Percentiles rank a stretch among this genome's conserved stretches.
These are phyloP conservation scores for Tulasnella sp. DNA, from an alignment of 768 basidiomycete species.

Conservation along the genomic window DNA sequence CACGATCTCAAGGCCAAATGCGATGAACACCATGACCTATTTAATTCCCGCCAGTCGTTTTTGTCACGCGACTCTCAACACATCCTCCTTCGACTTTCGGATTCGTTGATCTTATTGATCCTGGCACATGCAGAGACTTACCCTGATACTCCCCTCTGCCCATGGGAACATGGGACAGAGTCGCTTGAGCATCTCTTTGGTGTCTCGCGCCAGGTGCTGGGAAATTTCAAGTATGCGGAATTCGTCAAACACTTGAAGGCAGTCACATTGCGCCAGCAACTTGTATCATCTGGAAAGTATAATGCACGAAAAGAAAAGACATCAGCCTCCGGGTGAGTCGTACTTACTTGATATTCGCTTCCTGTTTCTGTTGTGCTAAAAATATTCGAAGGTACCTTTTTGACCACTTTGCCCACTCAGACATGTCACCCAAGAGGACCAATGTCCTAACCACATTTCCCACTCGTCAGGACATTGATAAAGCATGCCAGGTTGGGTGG, in stretches of 20 bases:
- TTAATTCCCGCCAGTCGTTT: not conserved
- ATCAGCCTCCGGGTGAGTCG: too few relatives aligned
- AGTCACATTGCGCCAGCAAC: not conserved
- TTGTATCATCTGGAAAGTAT: not conserved
- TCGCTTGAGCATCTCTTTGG: not conserved
- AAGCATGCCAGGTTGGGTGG: too few relatives aligned
- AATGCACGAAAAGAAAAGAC: too few relatives aligned
- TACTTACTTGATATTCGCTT: too few relatives aligned
- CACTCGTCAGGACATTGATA: too few relatives aligned
- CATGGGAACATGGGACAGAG: not conserved
- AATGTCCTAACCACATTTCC: too few relatives aligned
- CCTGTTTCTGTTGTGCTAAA: too few relatives aligned
- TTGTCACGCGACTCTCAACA: not conserved
- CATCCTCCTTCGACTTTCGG: not conserved
- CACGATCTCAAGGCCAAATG: not conserved
- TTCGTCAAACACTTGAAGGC: not conserved
- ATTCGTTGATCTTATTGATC: not conserved
- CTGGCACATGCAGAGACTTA: not conserved
- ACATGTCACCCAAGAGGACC: too few relatives aligned
- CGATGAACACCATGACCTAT: not conserved
- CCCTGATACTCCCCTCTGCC: not conserved
- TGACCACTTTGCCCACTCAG: too few relatives aligned
- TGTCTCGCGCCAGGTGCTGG: not conserved
- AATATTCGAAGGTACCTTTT: too few relatives aligned
- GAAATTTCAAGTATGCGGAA: not conserved